Conservation (phyloP, 2,329 filamentous ascomycete species). For the Knufia fluminis region DNA sequence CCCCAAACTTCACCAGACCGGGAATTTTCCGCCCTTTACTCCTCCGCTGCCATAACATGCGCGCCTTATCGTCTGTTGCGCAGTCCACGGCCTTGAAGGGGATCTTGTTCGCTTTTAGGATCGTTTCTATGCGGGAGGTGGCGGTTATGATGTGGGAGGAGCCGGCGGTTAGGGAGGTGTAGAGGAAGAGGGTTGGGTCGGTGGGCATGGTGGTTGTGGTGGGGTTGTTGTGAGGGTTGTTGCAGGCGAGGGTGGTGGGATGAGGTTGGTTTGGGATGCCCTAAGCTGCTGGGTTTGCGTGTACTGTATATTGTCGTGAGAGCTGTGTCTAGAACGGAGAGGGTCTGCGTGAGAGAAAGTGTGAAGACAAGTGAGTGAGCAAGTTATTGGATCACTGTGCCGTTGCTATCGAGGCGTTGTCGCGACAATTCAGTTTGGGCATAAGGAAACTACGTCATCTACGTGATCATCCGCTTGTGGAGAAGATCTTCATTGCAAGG, state of each 20-base stretch:
- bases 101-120: slow-evolving; percentile 87
- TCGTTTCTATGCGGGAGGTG: slow-evolving; percentile 90
- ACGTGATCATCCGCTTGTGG: not conserved
- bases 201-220: slow-evolving; percentile 16
- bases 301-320: too few species aligned
- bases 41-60: slow-evolving; percentile 78
- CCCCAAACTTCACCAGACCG: slow-evolving; percentile 75
- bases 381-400: too few species aligned
- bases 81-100: slow-evolving; percentile 89
- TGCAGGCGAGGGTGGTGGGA: not conserved
- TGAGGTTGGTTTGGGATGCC: not conserved
- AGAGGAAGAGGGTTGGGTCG: slow-evolving; percentile 77
- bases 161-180: slow-evolving; percentile 89
- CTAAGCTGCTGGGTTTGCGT: too few species aligned
- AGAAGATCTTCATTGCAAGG: too few species aligned
- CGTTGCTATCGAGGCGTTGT: not conserved
- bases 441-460: not conserved
- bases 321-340: too few species aligned
- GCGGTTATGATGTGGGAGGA: slow-evolving; percentile 95
- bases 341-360: too few species aligned
- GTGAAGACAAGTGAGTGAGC: too few species aligned
- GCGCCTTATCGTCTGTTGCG: slow-evolving; percentile 78
- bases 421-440: not conserved
- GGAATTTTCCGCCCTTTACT: slow-evolving; percentile 82
- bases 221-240: not conserved